These are phyloP conservation scores for Erysimum pusillum DNA, from an alignment of 441 rosid species.

Conservation along the genomic window DNA sequence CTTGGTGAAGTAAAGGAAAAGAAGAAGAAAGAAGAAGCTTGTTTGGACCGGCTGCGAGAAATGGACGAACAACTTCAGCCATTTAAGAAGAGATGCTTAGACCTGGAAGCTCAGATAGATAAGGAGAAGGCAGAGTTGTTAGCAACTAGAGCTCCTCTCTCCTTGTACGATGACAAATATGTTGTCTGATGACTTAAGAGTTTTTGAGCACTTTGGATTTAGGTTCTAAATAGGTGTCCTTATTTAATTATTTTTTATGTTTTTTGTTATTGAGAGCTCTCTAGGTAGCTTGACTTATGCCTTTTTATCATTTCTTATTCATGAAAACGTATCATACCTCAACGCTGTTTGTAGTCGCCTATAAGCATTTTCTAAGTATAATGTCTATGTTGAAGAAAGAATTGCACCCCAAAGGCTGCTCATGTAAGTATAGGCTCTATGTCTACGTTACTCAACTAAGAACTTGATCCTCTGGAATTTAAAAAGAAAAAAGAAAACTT, in stretches of 20 bases:
- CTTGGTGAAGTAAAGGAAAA: neutral
- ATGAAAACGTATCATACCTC: neutral
- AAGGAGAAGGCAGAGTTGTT: neutral
- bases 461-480: too few relatives aligned
- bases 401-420: too few relatives aligned
- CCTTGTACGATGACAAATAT: neutral
- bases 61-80: neutral
- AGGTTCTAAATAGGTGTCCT: neutral
- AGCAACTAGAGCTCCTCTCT: neutral
- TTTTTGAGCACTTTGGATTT: neutral
- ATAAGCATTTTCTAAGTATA: neutral
- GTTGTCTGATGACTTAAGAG: neutral
- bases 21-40: conserved; percentile 5
- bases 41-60: neutral
- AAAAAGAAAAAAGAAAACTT: too few relatives aligned
- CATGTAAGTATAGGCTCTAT: too few relatives aligned
- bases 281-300: too few relatives aligned
- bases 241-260: too few relatives aligned
- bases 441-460: too few relatives aligned
- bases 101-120: neutral
- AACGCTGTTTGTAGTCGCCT: neutral
- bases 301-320: too few relatives aligned
- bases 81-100: neutral
- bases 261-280: too few relatives aligned
- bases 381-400: too few relatives aligned